phyloP scores from a whole-genome alignment of 2,329 filamentous ascomycete species.

The Sporothrix variecibatus region DNA sequence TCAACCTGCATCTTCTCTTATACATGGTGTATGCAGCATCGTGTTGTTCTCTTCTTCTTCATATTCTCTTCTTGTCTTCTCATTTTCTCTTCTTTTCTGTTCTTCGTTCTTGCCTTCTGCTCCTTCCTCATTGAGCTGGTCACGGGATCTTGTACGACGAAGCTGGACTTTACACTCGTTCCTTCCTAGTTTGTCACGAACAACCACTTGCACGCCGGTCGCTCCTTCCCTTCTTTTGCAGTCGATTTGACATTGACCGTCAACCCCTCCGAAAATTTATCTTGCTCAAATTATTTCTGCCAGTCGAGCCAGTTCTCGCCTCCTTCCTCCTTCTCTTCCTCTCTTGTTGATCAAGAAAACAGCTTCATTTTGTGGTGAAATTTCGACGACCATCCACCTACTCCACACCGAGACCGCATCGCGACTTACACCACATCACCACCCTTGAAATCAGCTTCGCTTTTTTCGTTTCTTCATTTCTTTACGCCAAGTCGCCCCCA shows the following conservation, averaged over 20 bases:
- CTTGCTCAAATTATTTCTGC: not conserved
- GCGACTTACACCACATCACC: not conserved
- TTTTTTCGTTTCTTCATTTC: not conserved
- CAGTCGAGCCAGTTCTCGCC: not conserved
- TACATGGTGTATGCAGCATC: not conserved
- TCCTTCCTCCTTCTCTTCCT: not conserved
- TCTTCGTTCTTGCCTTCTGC: not conserved
- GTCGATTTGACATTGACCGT: slow-evolving; percentile 14
- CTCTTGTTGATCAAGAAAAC: not conserved
- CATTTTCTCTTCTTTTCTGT: not conserved
- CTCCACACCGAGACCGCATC: not conserved
- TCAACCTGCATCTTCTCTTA: not conserved
- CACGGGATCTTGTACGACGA: not conserved
- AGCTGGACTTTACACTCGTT: slow-evolving; percentile 5
- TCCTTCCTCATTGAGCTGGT: not conserved
- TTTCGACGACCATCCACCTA: not conserved
- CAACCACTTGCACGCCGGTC: not conserved
- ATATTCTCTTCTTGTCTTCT: not conserved
- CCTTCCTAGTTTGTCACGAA: slow-evolving; percentile 19
- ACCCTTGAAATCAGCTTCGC: not conserved
- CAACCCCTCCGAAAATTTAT: not conserved
- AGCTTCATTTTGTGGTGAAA: not conserved
- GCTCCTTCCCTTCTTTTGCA: slow-evolving; percentile 11
- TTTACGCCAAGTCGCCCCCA: not conserved
- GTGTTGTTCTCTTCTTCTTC: not conserved